Base-by-base conservation (phyloP, 2,329 filamentous ascomycete species). In the Beauveria brongniartii region DNA sequence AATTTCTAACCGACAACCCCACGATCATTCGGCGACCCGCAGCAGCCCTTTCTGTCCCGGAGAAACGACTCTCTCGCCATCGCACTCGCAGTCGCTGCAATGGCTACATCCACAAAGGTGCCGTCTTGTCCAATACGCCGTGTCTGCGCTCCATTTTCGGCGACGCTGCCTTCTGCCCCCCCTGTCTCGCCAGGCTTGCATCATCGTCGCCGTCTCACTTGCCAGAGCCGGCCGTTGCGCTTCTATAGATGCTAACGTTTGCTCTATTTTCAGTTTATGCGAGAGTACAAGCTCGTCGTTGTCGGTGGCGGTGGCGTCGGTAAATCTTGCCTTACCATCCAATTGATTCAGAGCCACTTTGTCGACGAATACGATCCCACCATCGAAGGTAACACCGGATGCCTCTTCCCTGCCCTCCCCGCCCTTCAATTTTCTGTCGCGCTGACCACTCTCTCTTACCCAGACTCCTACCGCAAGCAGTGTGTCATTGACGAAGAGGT, bases 391-490 rank as follows among this genome's bases (percentile, higher is more conserved):
- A 76, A 48, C 69, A 82, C 75, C 64, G 58, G 63, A 16, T n/a
- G 22, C 58, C 55, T 44, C 51, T 20, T 60, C 20, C 40, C 47
- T 24, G 14, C 26, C 18, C 18, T n/a, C 4, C 7, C 26, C 9
- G 41, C 47, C n/a, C 12, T 8, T 22, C 7, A n/a, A 52, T 9
- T 2, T 18, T 18, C 18, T 6, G 43, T 48, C 58, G 30, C 50
- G 30, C 51, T 61, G 24, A 55, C 28, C 8, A n/a, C n/a, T 7
- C 5, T 18, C 48, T 9, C 20, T 26, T 16, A 40, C n/a, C 12
- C 24, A 99, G 94, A 99, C 74, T 97, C 94, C 65, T 99, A 99
- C 83, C 92, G 94, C 81, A 99, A 99, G 88, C 94, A 97, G 83
- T 97, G 94, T 76, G 88, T 96, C 69, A 96, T 99, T 75, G 94